These are phyloP conservation scores for Apophysomyces ossiformis DNA, from an alignment of 371 early-diverging fungal genomes.

Conservation along the genomic window DNA sequence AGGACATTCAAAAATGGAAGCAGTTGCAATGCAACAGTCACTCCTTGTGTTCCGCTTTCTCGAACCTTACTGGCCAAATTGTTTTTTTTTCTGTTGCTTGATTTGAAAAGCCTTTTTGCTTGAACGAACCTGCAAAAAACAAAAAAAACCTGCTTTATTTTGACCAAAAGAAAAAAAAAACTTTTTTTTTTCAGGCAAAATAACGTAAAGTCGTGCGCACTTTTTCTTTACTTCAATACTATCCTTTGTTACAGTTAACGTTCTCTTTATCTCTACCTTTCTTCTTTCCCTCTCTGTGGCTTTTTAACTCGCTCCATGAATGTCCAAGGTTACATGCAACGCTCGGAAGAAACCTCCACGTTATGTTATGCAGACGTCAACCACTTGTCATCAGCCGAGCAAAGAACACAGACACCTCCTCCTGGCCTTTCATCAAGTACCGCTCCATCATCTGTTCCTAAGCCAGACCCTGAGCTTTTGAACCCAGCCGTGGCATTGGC, in stretches of 20 bases:
- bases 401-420: slow-evolving; percentile 6
- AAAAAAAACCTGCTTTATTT: slow-evolving; percentile 4
- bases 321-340: slow-evolving; percentile 18
- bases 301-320: slow-evolving; percentile 13
- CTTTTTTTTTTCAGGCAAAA: slow-evolving; percentile 8
- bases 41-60: slow-evolving; percentile 13
- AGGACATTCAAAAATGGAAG: not conserved
- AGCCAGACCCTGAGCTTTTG: slow-evolving; percentile 10
- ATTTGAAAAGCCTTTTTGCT: slow-evolving; percentile 10
- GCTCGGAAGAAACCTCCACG: slow-evolving; percentile 13
- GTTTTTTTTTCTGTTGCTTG: slow-evolving; percentile 10
- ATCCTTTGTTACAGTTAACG: not conserved
- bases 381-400: slow-evolving; percentile 7
- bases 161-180: slow-evolving; percentile 7
- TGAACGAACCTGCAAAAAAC: slow-evolving; percentile 10
- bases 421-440: slow-evolving; percentile 1
- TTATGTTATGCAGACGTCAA: slow-evolving; percentile 14
- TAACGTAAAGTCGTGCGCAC: not conserved
- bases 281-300: not conserved
- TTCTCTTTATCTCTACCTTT: not conserved
- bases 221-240: not conserved
- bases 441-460: slow-evolving; percentile 7
- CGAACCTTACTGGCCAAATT: slow-evolving; percentile 9
- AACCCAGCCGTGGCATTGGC: slow-evolving; percentile 22
- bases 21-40: slow-evolving; percentile 9